A percentile compares a stretch with the other conserved stretches of the same genome.
Conservation (phyloP, 306 rosid species). For the Vicia faba region DNA sequence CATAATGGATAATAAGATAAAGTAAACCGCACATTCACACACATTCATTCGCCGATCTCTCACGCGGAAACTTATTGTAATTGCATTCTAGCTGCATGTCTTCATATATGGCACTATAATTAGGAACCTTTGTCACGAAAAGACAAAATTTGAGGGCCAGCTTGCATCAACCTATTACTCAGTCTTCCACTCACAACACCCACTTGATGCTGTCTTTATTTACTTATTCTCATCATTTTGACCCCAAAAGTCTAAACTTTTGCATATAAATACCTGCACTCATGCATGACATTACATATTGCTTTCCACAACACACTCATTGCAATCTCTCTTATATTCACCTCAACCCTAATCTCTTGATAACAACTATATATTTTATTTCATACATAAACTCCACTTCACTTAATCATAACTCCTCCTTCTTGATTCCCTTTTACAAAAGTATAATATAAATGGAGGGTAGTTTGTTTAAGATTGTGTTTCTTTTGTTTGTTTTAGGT, state of each 20-base stretch:
- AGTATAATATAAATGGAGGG: background rate
- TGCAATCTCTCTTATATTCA: background rate
- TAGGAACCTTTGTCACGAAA: background rate
- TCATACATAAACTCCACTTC: no score
- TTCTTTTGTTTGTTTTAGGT: conserved; percentile 24
- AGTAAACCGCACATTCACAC: background rate
- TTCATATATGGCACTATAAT: background rate
- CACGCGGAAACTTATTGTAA: background rate
- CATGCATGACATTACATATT: background rate
- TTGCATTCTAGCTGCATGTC: background rate
- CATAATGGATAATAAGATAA: background rate
- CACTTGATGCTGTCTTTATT: conserved; percentile 4
- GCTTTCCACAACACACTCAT: background rate
- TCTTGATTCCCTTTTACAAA: background rate
- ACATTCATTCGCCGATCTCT: background rate
- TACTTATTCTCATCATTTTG: background rate
- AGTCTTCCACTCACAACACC: background rate
- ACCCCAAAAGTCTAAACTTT: background rate
- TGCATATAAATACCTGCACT: background rate
- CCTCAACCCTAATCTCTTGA: background rate
- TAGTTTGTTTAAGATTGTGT: background rate
- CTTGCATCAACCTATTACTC: background rate
- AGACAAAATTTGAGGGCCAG: conserved; percentile 5
- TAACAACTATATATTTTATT: background rate
- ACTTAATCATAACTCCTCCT: no score